Base-by-base conservation (phyloP, 116 monocot genomes). In the Trichopus zeylanicus region DNA sequence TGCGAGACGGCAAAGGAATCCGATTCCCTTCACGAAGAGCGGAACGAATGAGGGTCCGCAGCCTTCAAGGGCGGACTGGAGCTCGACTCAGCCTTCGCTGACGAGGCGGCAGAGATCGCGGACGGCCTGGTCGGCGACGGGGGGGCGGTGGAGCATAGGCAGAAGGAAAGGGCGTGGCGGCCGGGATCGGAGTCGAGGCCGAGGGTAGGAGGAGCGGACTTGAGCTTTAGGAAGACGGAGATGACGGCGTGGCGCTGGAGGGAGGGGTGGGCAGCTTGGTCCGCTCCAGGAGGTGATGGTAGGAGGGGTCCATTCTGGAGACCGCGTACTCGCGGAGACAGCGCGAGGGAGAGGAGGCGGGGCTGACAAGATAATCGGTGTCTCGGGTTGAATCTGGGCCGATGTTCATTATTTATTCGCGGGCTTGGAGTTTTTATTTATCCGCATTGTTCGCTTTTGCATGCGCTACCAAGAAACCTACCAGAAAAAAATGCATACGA, bases 71-170 rank as follows among this genome's bases (percentile, higher is more conserved):
- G 75, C 75, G 34, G 89, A 72, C 47, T 86, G 93, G 23, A 94
- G 78, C 67, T 89, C 4, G 31, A 81, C 26, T 21, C 38, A 35
- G 25, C 64, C 58, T 15, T 51, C 48, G 6, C 25, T 38, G 57
- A 77, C 85, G 70, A 86, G 77, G 33, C 68, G 73, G 63, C 80
- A 84, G 42, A 94, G 78, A 67, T 94, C 94, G 0, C 81, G 80
- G 51, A 85, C 75, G 42, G 88, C 64, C 55, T 98, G 97, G 46
- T 85, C 91, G 32, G 77, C 73, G 46, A 75, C 91, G 57, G 97
- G 53, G 71, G 22, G 42, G 67, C 77, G 27, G 63, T 11, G 28
- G 91, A 88, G 66, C 31, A 34, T 59, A 91, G 80, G 72, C 88
- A 88, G 33, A 51, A 79, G 32, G 72, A 60, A 66, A 88, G 54